Evolutionary conservation across 2,329 filamentous ascomycete species (phyloP).

Genomic region (Cladophialophora chaetospira): DNA sequence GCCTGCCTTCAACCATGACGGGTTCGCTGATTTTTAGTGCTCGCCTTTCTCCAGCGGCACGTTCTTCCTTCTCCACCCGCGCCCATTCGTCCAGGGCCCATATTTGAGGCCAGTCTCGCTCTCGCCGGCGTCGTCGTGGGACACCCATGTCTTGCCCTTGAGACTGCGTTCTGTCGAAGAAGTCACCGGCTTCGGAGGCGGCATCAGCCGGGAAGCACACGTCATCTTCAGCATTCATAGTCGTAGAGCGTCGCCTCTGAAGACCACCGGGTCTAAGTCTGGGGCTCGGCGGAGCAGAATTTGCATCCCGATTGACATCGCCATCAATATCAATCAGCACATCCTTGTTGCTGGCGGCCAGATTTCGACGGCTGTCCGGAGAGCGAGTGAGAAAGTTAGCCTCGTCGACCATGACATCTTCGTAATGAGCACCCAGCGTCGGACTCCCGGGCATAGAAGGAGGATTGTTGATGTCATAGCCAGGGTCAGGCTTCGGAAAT

Average conservation of each 20-base stretch:
- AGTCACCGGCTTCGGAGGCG: conserved; percentile 79
- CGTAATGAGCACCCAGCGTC: conserved; percentile 53
- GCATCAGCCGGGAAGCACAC: conserved; percentile 86
- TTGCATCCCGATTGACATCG: conserved; percentile 26
- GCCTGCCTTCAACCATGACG: conserved; percentile 82
- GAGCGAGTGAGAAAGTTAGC: conserved; percentile 43
- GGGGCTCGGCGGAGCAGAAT: conserved; percentile 45
- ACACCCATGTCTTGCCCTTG: conserved; percentile 43
- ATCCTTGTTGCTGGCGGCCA: conserved; percentile 39
- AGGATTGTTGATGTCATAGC: conserved; percentile 67
- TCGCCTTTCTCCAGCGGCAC: conserved; percentile 68
- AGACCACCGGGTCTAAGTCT: conserved; percentile 40
- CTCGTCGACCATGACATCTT: conserved; percentile 53
- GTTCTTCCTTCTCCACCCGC: conserved; percentile 82
- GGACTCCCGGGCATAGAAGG: conserved; percentile 64
- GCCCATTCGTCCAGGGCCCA: conserved; percentile 86
- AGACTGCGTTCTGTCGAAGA: conserved; percentile 56
- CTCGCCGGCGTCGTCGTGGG: conserved; percentile 59
- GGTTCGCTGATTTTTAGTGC: conserved; percentile 93
- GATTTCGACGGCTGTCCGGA: conserved; percentile 40
- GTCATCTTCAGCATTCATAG: conserved; percentile 73
- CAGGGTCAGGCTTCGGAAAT: conserved; percentile 33
- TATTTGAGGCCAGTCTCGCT: conserved; percentile 83
- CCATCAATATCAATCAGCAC: conserved; percentile 50
- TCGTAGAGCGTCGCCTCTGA: conserved; percentile 52